These are phyloP conservation scores for Collybiopsis luxurians DNA, from an alignment of 768 basidiomycete species.

Conservation along the genomic window DNA sequence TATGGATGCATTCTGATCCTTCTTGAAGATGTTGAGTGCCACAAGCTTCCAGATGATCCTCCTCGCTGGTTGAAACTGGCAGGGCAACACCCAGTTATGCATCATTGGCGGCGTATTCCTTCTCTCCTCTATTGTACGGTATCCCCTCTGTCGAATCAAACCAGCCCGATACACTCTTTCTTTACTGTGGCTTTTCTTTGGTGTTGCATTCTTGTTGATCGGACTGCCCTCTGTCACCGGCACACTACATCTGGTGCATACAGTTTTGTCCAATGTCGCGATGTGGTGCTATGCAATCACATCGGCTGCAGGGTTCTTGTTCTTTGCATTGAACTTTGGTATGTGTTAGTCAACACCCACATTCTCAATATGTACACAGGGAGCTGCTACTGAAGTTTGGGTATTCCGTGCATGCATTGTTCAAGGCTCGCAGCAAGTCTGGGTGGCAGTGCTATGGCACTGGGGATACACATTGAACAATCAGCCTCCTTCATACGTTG, in stretches of 20 bases:
- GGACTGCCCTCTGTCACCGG: slow-evolving; percentile 76
- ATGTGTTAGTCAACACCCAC: neutral
- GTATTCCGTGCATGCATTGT: slow-evolving; percentile 87
- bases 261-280: slow-evolving; percentile 69
- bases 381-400: slow-evolving; percentile 95
- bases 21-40: slow-evolving; percentile 71
- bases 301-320: slow-evolving; percentile 90
- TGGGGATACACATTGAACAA: slow-evolving; percentile 85
- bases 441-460: too few species aligned
- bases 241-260: slow-evolving; percentile 57
- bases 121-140: slow-evolving; percentile 85
- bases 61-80: slow-evolving; percentile 84
- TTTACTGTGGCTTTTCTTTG: slow-evolving; percentile 90
- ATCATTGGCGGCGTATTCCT: slow-evolving; percentile 90
- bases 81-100: slow-evolving; percentile 78
- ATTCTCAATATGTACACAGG: slow-evolving; percentile 44
- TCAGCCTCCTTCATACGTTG: slow-evolving; percentile 42
- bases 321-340: slow-evolving; percentile 95
- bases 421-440: slow-evolving; percentile 92
- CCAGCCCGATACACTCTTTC: slow-evolving; percentile 88
- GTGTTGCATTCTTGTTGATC: slow-evolving; percentile 87
- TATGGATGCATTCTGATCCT: too few species aligned
- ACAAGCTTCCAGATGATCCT: slow-evolving; percentile 95
- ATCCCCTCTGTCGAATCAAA: slow-evolving; percentile 81
- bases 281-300: slow-evolving; percentile 92